Evolutionary conservation across 129 eudicot genomes (phyloP), one percentile per base, ranked within the genome.

Genomic region (Chrysanthemum lavandulifolium): DNA sequence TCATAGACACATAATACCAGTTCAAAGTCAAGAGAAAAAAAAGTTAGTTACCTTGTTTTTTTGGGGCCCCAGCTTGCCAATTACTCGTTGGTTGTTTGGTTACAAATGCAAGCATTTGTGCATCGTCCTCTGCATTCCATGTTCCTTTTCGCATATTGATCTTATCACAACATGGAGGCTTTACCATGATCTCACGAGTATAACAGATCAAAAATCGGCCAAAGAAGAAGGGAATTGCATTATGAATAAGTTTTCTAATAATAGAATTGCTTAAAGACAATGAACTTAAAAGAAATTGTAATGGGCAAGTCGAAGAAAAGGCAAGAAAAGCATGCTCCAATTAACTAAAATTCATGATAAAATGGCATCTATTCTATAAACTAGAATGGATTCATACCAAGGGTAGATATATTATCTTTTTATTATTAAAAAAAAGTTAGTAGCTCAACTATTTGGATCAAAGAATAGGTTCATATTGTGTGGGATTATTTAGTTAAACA

Each of bases 391-490:
- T 25, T 60, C 52, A 74, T 48, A 58, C 18, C 53, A 15, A 65
- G 29, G 6, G 69, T 25, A 40, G 33, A 52, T 60, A 5, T 40
- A 53, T 49, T 5, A 65, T 52, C 19, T 49, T 68, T 73, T 62
- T 50, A 47, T 61, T 52, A 53, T 9, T n/a, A 57, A 56, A 67
- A 9, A 62, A 57, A 67, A 25, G 18, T 1, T 48, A 67, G 80
- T 76, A 76, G 67, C 74, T 64, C 81, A 80, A 74, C 65, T 68
- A 75, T 54, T 55, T 75, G 75, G 82, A 75, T 75, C 52, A 61
- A 77, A 61, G 80, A 79, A 68, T 79, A 81, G 97, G 89, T 83
- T 79, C 64, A 77, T 73, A 63, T 85, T 87, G 84, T 87, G 86
- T 90, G 87, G 82, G 82, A 45, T 85, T 49, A 71, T 81, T 75